A percentile compares a stretch with the other conserved stretches of the same genome.
Conservation (phyloP, 257 asterid species). For the Solanum sparsipilum region DNA sequence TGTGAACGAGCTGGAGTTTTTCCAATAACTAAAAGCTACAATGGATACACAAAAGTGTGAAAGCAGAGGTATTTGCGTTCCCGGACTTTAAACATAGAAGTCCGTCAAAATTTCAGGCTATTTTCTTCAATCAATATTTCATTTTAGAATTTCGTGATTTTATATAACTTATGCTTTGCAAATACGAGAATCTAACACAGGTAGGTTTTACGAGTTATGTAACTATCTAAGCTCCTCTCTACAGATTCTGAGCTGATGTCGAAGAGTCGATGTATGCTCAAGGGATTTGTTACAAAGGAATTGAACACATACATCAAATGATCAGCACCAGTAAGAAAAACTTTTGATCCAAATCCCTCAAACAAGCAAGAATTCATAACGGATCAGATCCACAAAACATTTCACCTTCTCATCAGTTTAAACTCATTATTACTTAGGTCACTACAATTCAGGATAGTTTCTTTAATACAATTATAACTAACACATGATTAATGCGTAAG, state of each 20-base stretch:
- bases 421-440: too few relatives aligned
- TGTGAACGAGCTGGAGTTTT: too few relatives aligned
- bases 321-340: neutral
- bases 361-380: slow-evolving; percentile 43
- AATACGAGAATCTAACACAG: neutral
- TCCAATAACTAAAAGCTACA: too few relatives aligned
- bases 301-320: slow-evolving; percentile 12
- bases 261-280: slow-evolving; percentile 12
- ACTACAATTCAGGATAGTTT: too few relatives aligned
- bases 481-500: too few relatives aligned
- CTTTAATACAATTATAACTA: too few relatives aligned
- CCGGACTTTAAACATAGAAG: too few relatives aligned
- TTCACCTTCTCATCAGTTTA: too few relatives aligned
- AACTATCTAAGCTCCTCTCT: slow-evolving; percentile 13
- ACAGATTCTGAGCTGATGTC: slow-evolving; percentile 23
- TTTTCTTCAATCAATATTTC: too few relatives aligned
- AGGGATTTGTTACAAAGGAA: slow-evolving; percentile 12
- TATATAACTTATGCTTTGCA: neutral
- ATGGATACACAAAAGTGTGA: too few relatives aligned
- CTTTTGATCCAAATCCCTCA: slow-evolving; percentile 28
- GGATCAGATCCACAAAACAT: slow-evolving; percentile 74
- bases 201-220: neutral
- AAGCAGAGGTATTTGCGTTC: too few relatives aligned
- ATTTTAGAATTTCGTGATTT: too few relatives aligned
- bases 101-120: neutral